Evolutionary conservation across 805 yeast genomes (phyloP).

Genomic region (Metschnikowia aberdeeniae): DNA sequence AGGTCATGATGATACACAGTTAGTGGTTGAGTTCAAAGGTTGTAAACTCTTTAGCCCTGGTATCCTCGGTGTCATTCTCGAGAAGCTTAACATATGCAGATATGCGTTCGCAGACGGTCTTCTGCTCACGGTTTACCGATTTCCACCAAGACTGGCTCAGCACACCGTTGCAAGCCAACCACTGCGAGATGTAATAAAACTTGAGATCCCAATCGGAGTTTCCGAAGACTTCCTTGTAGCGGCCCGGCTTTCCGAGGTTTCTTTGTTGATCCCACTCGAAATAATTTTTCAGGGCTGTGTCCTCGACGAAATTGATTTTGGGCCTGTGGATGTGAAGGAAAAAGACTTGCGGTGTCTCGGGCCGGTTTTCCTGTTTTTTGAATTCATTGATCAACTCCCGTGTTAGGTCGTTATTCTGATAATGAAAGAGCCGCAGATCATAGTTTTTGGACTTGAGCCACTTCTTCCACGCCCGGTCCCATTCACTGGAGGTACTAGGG

Average conservation of each 20-base stretch:
- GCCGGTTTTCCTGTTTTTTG: conserved; percentile 1
- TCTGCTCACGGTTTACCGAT: conserved; percentile 13
- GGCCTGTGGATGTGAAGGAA: conserved; percentile 24
- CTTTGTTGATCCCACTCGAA: conserved; percentile 17
- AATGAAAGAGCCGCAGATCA: conserved; percentile 19
- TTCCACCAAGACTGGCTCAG: conserved; percentile 20
- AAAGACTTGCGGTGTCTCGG: conserved; percentile 13
- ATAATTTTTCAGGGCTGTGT: conserved; percentile 6
- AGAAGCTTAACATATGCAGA: conserved; percentile 22
- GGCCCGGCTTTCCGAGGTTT: conserved; percentile 18
- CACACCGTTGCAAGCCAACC: conserved; percentile 24
- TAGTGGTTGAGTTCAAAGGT: conserved; percentile 4
- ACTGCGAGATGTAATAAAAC: conserved; percentile 21
- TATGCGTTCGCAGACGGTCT: conserved; percentile 21
- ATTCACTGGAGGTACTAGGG: conserved; percentile 14
- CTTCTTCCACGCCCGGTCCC: conserved; percentile 12
- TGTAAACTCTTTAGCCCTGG: conserved; percentile 4
- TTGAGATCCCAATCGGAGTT: conserved; percentile 23
- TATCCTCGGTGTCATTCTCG: conserved; percentile 15
- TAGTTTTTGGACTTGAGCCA: conserved; percentile 15
- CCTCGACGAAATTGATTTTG: conserved; percentile 14
- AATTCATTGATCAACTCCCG: conserved; percentile 13
- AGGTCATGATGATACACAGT: neutral
- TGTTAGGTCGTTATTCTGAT: conserved; percentile 16
- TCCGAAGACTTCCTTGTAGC: conserved; percentile 16